Percentiles rank a stretch among this genome's conserved stretches.
phyloP scores from a whole-genome alignment of 1,284 basidiomycete species.

The Phlebopus sp. region DNA sequence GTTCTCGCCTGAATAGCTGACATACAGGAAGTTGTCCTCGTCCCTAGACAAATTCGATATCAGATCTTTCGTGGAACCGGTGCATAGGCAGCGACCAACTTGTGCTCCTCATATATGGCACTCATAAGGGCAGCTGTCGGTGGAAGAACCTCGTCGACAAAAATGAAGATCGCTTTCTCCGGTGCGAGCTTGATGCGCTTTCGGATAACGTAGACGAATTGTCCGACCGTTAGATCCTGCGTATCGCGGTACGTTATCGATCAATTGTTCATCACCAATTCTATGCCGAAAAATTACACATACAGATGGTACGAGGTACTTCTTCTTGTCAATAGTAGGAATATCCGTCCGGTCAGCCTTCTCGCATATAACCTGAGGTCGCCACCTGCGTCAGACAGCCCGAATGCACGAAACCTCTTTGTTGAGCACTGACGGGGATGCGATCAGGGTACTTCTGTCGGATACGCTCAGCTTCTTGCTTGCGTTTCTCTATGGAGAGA shows the following conservation, averaged over 20 bases:
- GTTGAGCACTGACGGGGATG: slow-evolving; percentile 76
- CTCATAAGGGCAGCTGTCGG: slow-evolving; percentile 99
- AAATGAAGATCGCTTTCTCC: slow-evolving; percentile 99
- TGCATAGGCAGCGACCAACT: slow-evolving; percentile 58
- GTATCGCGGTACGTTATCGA: slow-evolving; percentile 12
- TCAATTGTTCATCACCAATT: slow-evolving; percentile 17
- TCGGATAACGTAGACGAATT: slow-evolving; percentile 99
- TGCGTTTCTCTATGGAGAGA: slow-evolving; percentile 83
- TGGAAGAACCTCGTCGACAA: slow-evolving; percentile 97
- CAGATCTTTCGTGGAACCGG: slow-evolving; percentile 6
- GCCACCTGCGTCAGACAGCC: slow-evolving; percentile 16
- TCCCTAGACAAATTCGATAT: slow-evolving; percentile 56
- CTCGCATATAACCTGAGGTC: slow-evolving; percentile 93
- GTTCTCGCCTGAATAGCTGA: slow-evolving; percentile 97
- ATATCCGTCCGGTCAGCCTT: slow-evolving; percentile 99
- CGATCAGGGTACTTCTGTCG: slow-evolving; percentile 98
- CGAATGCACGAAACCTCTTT: slow-evolving; percentile 8
- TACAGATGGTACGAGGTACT: slow-evolving; percentile 97
- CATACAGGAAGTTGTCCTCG: slow-evolving; percentile 95
- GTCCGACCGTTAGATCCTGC: slow-evolving; percentile 95
- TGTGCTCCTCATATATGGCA: slow-evolving; percentile 99
- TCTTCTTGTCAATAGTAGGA: slow-evolving; percentile 99
- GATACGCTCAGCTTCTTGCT: slow-evolving; percentile 96
- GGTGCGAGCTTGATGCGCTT: slow-evolving; percentile 99
- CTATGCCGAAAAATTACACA: slow-evolving; percentile 25